Evolutionary conservation across 305 asterid genomes (phyloP), one percentile per base, ranked within the genome.

Genomic region (Plantago lanceolata): DNA sequence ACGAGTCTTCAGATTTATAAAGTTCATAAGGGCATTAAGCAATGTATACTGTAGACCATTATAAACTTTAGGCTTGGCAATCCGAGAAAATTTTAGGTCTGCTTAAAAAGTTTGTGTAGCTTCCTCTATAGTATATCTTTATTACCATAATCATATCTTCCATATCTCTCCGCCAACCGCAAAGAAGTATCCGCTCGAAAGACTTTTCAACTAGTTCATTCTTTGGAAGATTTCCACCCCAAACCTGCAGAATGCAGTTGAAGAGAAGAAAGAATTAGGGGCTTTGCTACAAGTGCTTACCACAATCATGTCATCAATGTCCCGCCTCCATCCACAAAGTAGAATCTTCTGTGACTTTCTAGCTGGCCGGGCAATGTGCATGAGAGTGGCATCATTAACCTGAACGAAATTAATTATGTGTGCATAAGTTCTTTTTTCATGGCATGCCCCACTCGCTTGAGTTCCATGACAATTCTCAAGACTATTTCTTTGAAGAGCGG

Each of bases 231-330:
- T 76, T 75, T 77, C 95, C 89, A 68, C 83, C 78, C 77, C 61
- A 71, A 65, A 85, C 92, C 97, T 90, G 94, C 94, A 85, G 78
- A 81, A 87, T 81, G 75, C 81, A 84, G 78, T 82, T 77, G 83
- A 83, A 87, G 84, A 87, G 79, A 73, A 84, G 78, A 75, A 79
- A 64, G 69, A 85, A 84, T 87, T 81, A 85, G 96, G 87, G 78
- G 85, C 81, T 77, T 76, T 73, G 65, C 73, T 58, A 61, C 82
- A 70, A 70, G 79, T 82, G 77, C 92, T 90, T 83, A 90, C 97
- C 96, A 87, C 94, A 90, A 90, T 84, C 97, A 90, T 90, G 87
- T 90, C 97, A 90, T 87, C 93, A 82, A 85, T 78, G 90, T 90
- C 96, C 78, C 93, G 83, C 75, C 96, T 82, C 96, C 97, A 87